Percentiles rank a stretch among this genome's conserved stretches.
Conservation (phyloP, 2,329 filamentous ascomycete genomes). For the Colletotrichum caudatum region DNA sequence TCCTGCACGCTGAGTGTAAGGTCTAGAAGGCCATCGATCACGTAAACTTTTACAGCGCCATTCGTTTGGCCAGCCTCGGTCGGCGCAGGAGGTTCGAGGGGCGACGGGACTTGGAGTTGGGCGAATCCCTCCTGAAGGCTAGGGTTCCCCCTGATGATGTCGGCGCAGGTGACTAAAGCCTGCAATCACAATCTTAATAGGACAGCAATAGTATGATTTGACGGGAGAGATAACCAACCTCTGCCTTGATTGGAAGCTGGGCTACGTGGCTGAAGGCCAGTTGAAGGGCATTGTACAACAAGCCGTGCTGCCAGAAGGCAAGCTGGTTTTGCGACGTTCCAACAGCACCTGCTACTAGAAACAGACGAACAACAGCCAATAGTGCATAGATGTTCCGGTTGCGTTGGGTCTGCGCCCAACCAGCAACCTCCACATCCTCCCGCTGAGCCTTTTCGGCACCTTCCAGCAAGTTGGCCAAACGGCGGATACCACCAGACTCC, state of each 20-base stretch:
- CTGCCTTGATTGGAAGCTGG: conserved; percentile 82
- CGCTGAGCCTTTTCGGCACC: conserved; percentile 66
- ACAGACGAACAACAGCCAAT: conserved; percentile 86
- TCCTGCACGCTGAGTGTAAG: conserved; percentile 78
- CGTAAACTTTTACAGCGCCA: conserved; percentile 76
- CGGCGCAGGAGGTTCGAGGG: conserved; percentile 58
- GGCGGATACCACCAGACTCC: conserved; percentile 85
- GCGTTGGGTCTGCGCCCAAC: conserved; percentile 81
- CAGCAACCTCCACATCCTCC: conserved; percentile 70
- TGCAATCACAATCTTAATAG: conserved; percentile 50
- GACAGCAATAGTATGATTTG: conserved; percentile 6
- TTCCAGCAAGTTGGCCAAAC: conserved; percentile 76
- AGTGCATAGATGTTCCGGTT: conserved; percentile 95
- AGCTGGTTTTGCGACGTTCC: conserved; percentile 86
- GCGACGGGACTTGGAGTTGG: conserved; percentile 80
- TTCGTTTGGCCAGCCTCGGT: conserved; percentile 59
- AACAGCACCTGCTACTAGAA: conserved; percentile 83
- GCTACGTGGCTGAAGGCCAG: conserved; percentile 82
- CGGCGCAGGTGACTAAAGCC: conserved; percentile 87
- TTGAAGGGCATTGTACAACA: conserved; percentile 83
- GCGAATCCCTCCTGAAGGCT: conserved; percentile 90
- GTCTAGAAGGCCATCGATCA: conserved; percentile 93
- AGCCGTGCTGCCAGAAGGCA: conserved; percentile 85
- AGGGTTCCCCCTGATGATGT: conserved; percentile 86
- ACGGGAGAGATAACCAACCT: conserved; percentile 63